Evolutionary conservation across 371 early-diverging fungal species (phyloP).

Genomic region (Rhizopus delemar): DNA sequence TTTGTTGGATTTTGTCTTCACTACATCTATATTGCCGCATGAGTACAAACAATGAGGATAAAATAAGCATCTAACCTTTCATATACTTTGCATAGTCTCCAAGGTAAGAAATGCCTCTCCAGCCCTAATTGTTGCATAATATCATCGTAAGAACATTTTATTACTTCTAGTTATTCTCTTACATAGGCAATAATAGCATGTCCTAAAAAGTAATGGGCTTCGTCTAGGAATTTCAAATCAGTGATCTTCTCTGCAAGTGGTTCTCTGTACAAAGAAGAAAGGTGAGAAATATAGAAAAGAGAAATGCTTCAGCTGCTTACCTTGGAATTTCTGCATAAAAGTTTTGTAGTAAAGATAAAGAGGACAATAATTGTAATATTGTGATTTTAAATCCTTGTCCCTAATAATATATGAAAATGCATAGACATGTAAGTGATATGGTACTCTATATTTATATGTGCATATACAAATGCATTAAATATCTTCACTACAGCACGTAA

Average conservation of each 20-base stretch:
- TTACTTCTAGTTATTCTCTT: conserved; percentile 3
- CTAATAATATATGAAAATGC: conserved; percentile 15
- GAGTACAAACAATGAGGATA: not conserved
- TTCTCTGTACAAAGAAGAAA: conserved; percentile 17
- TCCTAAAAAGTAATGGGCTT: conserved; percentile 47
- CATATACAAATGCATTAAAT: conserved; percentile 47
- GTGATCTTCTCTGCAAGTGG: conserved; percentile 47
- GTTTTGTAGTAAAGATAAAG: conserved; percentile 63
- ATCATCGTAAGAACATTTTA: not conserved
- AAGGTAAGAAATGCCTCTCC: conserved; percentile 51
- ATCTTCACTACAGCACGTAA: conserved; percentile 53
- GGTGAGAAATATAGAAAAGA: not conserved
- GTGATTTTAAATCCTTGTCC: conserved; percentile 80
- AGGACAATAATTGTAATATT: conserved; percentile 68
- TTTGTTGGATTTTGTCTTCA: conserved; percentile 67
- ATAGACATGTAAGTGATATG: not conserved
- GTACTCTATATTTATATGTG: conserved; percentile 7
- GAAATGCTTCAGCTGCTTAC: conserved; percentile 25
- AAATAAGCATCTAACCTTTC: conserved; percentile 25
- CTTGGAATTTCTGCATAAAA: conserved; percentile 58
- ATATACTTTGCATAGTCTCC: conserved; percentile 55
- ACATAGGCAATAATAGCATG: conserved; percentile 57
- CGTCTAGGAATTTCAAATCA: conserved; percentile 45
- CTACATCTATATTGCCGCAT: conserved; percentile 53
- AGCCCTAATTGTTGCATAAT: conserved; percentile 29